A percentile compares a stretch with the other conserved stretches of the same genome.
Evolutionary conservation across 1,284 basidiomycete species (phyloP).

Genomic region (Heterobasidion parviporum): DNA sequence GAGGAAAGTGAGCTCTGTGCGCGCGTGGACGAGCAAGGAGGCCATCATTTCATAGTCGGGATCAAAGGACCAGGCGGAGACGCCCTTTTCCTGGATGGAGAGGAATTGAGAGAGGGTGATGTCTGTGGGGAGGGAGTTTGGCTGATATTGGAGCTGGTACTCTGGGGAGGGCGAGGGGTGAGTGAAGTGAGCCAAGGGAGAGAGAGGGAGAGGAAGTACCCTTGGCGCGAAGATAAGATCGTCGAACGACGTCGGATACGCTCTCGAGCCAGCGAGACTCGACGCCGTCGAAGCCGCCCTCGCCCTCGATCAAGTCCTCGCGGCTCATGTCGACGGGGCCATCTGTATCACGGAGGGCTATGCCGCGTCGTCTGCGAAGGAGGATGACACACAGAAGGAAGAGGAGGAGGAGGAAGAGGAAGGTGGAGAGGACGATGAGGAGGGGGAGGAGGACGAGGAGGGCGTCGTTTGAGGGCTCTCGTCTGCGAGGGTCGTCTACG

Average conservation of each 20-base stretch:
- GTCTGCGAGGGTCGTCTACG: conserved; percentile 7
- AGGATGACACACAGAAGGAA: conserved; percentile 86
- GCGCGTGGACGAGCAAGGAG: conserved; percentile 83
- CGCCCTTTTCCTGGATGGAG: conserved; percentile 96
- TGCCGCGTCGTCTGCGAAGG: conserved; percentile 73
- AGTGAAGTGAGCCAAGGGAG: not conserved
- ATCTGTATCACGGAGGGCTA: conserved; percentile 78
- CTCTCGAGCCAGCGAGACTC: conserved; percentile 92
- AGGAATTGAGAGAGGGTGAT: conserved; percentile 96
- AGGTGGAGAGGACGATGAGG: conserved; percentile 86
- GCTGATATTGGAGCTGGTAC: conserved; percentile 85
- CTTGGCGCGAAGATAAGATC: conserved; percentile 82
- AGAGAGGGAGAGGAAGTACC: conserved; percentile 35
- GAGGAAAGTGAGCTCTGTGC: conserved; percentile 94
- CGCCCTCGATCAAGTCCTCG: conserved; percentile 83
- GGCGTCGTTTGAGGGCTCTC: conserved; percentile 19
- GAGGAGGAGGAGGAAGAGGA: conserved; percentile 86
- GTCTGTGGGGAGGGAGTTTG: conserved; percentile 88
- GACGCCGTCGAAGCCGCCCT: conserved; percentile 86
- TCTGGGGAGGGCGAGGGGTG: conserved; percentile 38
- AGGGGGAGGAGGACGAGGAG: conserved; percentile 73
- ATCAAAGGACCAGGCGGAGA: conserved; percentile 96
- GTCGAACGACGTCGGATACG: conserved; percentile 57
- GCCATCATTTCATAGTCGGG: conserved; percentile 93
- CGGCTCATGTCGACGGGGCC: conserved; percentile 92